A percentile compares a stretch with the other conserved stretches of the same genome.
phyloP scores from a whole-genome alignment of 768 basidiomycete genomes.

The Artomyces pyxidatus region DNA sequence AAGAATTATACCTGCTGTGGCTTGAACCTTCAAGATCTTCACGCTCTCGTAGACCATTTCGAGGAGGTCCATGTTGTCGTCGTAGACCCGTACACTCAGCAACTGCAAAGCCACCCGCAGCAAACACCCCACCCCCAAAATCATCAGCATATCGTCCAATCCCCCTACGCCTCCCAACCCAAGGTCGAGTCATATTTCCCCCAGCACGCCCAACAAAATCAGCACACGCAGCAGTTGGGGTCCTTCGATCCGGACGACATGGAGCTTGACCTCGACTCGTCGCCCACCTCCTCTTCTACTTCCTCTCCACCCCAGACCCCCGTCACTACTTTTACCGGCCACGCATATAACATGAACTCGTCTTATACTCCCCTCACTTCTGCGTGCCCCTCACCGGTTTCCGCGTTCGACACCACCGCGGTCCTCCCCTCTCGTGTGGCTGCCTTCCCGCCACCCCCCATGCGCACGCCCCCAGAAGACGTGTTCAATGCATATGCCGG shows the following conservation, averaged over 20 bases:
- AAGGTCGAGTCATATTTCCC: slow-evolving; percentile 14
- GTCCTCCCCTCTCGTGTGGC: slow-evolving; percentile 41
- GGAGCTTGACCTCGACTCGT: slow-evolving; percentile 60
- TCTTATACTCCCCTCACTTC: slow-evolving; percentile 19
- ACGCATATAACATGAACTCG: not conserved
- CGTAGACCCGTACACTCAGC: slow-evolving; percentile 34
- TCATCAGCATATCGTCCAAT: slow-evolving; percentile 20
- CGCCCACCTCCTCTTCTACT: slow-evolving; percentile 26
- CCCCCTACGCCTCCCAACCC: slow-evolving; percentile 17
- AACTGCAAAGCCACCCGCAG: slow-evolving; percentile 2
- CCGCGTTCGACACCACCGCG: slow-evolving; percentile 44
- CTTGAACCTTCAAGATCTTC: slow-evolving; percentile 62
- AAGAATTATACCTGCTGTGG: slow-evolving; percentile 91
- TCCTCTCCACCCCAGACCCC: slow-evolving; percentile 38
- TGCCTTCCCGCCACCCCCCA: slow-evolving; percentile 28
- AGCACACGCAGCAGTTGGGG: slow-evolving; percentile 25
- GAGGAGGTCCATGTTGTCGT: slow-evolving; percentile 86
- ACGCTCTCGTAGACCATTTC: slow-evolving; percentile 86
- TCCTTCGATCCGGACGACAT: slow-evolving; percentile 74
- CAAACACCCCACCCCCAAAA: slow-evolving; percentile 1
- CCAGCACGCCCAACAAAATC: slow-evolving; percentile 24
- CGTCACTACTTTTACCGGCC: slow-evolving; percentile 29
- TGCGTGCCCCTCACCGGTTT: slow-evolving; percentile 27
- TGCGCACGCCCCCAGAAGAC: slow-evolving; percentile 32
- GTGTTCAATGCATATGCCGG: slow-evolving; percentile 66